Base-by-base conservation (phyloP, 2,329 filamentous ascomycete species). In the Fusarium tanahbumbuense region DNA sequence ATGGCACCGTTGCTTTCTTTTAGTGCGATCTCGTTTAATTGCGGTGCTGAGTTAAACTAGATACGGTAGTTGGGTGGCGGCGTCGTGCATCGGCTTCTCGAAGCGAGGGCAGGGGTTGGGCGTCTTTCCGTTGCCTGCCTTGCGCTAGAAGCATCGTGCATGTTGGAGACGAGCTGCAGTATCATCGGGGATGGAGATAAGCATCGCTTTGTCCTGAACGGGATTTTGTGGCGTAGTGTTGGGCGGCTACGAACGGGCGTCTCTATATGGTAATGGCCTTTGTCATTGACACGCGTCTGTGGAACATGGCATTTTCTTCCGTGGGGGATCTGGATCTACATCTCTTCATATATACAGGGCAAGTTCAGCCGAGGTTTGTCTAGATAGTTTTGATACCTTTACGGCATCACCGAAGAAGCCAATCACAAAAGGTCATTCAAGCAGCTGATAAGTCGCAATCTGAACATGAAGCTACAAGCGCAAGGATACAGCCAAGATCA, bases 1-100 rank as follows among this genome's bases (percentile, higher is more conserved):
- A 68, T 48, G 67, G 30, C 56, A 60, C 67, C 67, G 67, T 45
- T 60, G 53, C 6, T 42, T 67, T 41, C 28, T 56, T 34, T 56
- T 62, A 66, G 61, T 46, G 41, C 27, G 20, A 47, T 46, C 23
- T 30, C 27, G 18, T 52, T 47, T 54, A 53, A 56, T 64, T 68
- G 46, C 20, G n/a, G 12, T 48, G 40, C 8, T 22, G 7, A 22
- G 25, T 54, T 60, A 60, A 18, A 34, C 63, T 56, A 15, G 13
- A 60, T 59, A 11, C 16, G 42, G 67, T 32, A 57, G 34, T 23
- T 61, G 28, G 23, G 45, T 30, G 28, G 5, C 28, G 23, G 34
- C 18, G n/a, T 49, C 34, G 27, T 58, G 44, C 49, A 52, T 63
- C 45, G 47, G 64, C 64, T 68, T 25, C 20, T 34, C 34, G 27